These are phyloP conservation scores for Boletus tylopilopsis DNA, from an alignment of 768 basidiomycete species.

Conservation along the genomic window DNA sequence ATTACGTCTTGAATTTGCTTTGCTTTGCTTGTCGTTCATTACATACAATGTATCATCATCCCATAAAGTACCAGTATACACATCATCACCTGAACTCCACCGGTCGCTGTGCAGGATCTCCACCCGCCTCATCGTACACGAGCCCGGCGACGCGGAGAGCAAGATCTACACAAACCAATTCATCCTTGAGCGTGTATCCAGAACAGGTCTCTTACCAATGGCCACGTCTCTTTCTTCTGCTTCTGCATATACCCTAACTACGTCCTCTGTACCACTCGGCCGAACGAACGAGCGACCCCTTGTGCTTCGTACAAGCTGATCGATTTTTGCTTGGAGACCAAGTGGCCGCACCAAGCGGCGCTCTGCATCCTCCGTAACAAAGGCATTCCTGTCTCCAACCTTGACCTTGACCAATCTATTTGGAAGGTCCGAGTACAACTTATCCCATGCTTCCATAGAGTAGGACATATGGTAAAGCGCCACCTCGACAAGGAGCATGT, in stretches of 20 bases:
- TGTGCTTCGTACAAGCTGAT: constrained; percentile 77
- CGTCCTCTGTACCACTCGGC: constrained; percentile 97
- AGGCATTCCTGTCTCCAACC: constrained; percentile 75
- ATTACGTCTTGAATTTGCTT: constrained; percentile 25
- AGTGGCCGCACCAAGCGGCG: constrained; percentile 76
- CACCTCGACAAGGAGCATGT: constrained; percentile 91
- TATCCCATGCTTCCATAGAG: constrained; percentile 85
- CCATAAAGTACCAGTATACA: constrained; percentile 2
- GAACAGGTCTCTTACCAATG: constrained; percentile 54
- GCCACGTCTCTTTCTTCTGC: constrained; percentile 69
- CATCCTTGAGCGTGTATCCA: not conserved
- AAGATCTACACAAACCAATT: constrained; percentile 51
- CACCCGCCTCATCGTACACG: constrained; percentile 79
- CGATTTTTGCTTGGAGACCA: constrained; percentile 78
- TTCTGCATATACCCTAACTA: constrained; percentile 96
- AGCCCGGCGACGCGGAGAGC: constrained; percentile 82
- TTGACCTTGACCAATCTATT: constrained; percentile 93
- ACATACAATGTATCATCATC: not conserved
- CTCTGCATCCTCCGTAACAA: constrained; percentile 93
- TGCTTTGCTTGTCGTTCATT: not conserved
- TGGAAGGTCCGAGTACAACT: constrained; percentile 87
- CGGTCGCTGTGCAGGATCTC: constrained; percentile 73
- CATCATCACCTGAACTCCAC: constrained; percentile 63
- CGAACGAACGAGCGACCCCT: constrained; percentile 91
- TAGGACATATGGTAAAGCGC: constrained; percentile 89